A percentile compares a stretch with the other conserved stretches of the same genome.
Conservation (phyloP, 768 basidiomycete genomes). For the Lactifluus piperatus region DNA sequence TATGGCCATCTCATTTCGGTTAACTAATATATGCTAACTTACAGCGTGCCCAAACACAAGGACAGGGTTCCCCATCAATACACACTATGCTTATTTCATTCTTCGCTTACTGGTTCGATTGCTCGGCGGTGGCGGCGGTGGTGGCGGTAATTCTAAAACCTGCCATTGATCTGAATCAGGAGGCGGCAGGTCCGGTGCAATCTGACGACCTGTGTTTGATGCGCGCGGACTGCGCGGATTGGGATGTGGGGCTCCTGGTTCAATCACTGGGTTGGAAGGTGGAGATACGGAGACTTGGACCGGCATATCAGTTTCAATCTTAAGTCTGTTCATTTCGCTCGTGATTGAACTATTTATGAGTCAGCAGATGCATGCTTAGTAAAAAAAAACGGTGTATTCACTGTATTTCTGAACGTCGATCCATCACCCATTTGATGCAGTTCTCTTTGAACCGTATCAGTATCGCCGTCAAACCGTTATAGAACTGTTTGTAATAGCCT, state of each 20-base stretch:
- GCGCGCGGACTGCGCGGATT: neutral
- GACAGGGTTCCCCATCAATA: neutral
- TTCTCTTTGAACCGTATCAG: constrained; percentile 65
- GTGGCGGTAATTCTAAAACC: constrained; percentile 24
- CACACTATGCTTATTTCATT: constrained; percentile 4
- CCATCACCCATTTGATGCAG: constrained; percentile 66
- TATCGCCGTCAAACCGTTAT: constrained; percentile 74
- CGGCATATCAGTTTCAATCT: constrained; percentile 23
- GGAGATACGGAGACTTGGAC: constrained; percentile 3
- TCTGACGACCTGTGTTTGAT: constrained; percentile 3
- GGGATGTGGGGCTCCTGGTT: neutral
- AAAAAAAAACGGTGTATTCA: constrained; percentile 25
- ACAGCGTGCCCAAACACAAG: neutral
- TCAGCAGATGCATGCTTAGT: neutral
- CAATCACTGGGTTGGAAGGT: neutral
- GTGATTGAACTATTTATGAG: constrained; percentile 32
- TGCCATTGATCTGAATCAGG: constrained; percentile 34
- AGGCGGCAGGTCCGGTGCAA: constrained; percentile 28
- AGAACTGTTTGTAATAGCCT: constrained; percentile 52
- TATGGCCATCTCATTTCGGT: neutral
- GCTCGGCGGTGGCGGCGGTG: constrained; percentile 17
- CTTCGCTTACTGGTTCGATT: constrained; percentile 1
- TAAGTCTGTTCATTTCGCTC: constrained; percentile 31
- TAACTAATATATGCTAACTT: neutral
- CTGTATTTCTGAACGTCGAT: constrained; percentile 69